Evolutionary conservation across 441 rosid genomes (phyloP).

Genomic region (Croton laevigatus): DNA sequence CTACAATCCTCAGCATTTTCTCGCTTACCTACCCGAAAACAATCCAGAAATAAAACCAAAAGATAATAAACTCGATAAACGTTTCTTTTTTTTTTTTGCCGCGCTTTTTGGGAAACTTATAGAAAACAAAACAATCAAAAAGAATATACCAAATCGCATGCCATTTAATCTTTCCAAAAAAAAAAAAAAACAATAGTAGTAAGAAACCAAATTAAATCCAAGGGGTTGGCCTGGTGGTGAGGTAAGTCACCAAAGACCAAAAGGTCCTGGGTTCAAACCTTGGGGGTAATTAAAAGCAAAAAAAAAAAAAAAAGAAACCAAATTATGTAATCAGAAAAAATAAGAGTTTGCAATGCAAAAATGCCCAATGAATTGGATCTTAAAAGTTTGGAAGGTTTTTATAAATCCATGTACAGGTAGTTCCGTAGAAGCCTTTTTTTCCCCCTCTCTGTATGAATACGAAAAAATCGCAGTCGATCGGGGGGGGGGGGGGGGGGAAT

Average conservation of each 20-base stretch:
- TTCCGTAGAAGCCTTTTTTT: not conserved
- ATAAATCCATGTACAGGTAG: not conserved
- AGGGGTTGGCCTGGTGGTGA: too few relatives aligned
- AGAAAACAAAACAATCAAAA: too few relatives aligned
- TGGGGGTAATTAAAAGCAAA: too few relatives aligned
- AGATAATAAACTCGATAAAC: not conserved
- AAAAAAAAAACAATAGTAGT: not conserved
- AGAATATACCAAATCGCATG: too few relatives aligned
- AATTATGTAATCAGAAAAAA: not conserved
- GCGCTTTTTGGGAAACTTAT: not conserved
- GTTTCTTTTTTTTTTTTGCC: not conserved
- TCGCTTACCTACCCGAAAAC: constrained; percentile 2
- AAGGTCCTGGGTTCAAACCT: too few relatives aligned
- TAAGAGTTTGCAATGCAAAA: not conserved
- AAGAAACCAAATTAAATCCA: not conserved
- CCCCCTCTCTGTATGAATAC: not conserved
- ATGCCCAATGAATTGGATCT: not conserved
- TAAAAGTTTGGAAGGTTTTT: not conserved
- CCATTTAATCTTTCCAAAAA: not conserved
- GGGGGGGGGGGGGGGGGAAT: too few relatives aligned
- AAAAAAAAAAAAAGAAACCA: not conserved
- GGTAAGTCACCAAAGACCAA: too few relatives aligned
- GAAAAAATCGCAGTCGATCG: not conserved
- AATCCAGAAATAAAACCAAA: constrained; percentile 1
- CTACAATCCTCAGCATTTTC: constrained; percentile 15